Percentiles rank a stretch among this genome's conserved stretches.
These are phyloP conservation scores for Cicer chorassanicum DNA, from an alignment of 306 rosid species.

Conservation along the genomic window DNA sequence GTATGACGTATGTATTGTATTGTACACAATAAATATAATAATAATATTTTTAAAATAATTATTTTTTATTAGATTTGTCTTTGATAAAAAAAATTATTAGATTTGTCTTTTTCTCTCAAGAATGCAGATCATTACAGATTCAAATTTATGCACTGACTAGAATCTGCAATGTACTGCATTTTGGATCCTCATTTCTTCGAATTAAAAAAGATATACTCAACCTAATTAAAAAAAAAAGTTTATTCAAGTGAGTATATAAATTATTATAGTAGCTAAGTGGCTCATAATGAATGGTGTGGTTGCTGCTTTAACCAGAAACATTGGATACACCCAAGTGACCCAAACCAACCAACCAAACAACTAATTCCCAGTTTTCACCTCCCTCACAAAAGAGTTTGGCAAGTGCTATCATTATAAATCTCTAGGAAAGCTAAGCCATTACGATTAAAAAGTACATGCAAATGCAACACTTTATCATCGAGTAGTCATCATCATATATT, in stretches of 20 bases:
- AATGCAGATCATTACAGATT: too few relatives aligned
- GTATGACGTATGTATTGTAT: too few relatives aligned
- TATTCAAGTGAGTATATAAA: not conserved
- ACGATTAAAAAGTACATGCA: not conserved
- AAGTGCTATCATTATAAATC: not conserved
- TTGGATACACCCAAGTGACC: not conserved
- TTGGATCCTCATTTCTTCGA: not conserved
- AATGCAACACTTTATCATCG: constrained; percentile 1
- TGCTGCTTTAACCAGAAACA: constrained; percentile 17
- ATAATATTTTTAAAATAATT: too few relatives aligned
- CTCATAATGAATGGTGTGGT: constrained; percentile 15
- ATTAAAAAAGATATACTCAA: not conserved
- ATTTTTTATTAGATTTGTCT: too few relatives aligned
- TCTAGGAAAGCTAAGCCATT: not conserved
- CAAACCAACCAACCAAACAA: too few relatives aligned
- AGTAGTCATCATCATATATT: not conserved
- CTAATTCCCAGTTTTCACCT: constrained; percentile 21
- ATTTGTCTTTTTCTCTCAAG: too few relatives aligned
- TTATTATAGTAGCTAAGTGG: not conserved
- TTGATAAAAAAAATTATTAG: too few relatives aligned
- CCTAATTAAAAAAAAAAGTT: not conserved
- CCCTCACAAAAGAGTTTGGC: constrained; percentile 2
- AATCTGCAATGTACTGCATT: too few relatives aligned
- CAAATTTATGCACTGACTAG: too few relatives aligned
- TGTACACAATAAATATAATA: too few relatives aligned